These are phyloP conservation scores for Spirogloea muscicola DNA, from an alignment of 139 green algal genomes.

Conservation along the genomic window DNA sequence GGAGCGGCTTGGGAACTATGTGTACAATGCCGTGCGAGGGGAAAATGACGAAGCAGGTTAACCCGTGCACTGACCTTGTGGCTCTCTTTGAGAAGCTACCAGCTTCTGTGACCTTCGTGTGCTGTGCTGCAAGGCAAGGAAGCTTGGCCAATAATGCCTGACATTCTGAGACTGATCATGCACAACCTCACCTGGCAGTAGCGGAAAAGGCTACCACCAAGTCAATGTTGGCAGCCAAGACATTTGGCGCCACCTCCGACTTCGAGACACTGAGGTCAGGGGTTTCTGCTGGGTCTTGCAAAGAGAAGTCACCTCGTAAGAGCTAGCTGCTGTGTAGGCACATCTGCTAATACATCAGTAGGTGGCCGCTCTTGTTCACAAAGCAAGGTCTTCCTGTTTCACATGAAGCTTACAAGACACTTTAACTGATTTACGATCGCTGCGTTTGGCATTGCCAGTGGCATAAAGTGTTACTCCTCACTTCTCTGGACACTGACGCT, in stretches of 20 bases:
- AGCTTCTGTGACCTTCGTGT: too few species aligned
- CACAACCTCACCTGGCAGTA: conserved; percentile 5
- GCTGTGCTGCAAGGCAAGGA: not conserved
- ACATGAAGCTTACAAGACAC: not conserved
- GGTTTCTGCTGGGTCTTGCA: conserved; percentile 8
- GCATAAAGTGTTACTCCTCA: too few species aligned
- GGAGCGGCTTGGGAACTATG: conserved; percentile 6
- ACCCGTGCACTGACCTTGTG: too few species aligned
- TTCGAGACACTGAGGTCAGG: not conserved
- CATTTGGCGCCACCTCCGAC: conserved; percentile 62
- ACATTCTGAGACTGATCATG: not conserved
- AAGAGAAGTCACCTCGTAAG: not conserved
- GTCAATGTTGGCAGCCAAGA: conserved; percentile 73
- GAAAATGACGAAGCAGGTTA: conserved; percentile 27
- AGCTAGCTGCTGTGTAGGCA: not conserved
- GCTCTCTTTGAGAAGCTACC: not conserved
- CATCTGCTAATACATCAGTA: not conserved
- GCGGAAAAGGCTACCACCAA: conserved; percentile 38
- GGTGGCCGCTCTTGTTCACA: too few species aligned
- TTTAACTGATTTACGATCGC: too few species aligned
- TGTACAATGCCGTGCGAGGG: conserved; percentile 30
- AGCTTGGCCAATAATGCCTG: not conserved
- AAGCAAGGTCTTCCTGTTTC: not conserved
- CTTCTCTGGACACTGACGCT: too few species aligned
- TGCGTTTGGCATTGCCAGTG: too few species aligned